A percentile compares a stretch with the other conserved stretches of the same genome.
Evolutionary conservation across 192 early-diverging fungal species (phyloP).

Genomic region (Coemansia erecta): DNA sequence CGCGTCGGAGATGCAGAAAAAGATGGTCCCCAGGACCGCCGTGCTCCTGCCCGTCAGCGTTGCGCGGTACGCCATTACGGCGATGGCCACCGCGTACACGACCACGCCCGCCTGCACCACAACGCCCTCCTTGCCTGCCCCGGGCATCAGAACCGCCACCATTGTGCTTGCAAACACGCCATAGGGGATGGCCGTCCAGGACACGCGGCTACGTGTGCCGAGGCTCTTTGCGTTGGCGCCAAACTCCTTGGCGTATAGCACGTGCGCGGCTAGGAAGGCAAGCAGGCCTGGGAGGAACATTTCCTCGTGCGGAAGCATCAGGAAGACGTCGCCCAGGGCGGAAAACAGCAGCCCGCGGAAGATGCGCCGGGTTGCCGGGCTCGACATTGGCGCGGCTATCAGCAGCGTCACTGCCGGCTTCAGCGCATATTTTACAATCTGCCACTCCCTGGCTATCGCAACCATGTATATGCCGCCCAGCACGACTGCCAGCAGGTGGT

Average conservation of each 20-base stretch:
- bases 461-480: slow-evolving; percentile 23
- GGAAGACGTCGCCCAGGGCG: slow-evolving; percentile 27
- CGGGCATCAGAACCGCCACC: slow-evolving; percentile 17
- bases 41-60: slow-evolving; percentile 18
- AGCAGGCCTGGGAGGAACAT: slow-evolving; percentile 42
- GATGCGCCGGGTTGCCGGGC: background rate
- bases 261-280: slow-evolving; percentile 40
- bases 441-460: slow-evolving; percentile 17
- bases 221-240: background rate
- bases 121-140: slow-evolving; percentile 19
- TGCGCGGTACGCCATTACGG: slow-evolving; percentile 38
- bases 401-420: slow-evolving; percentile 45
- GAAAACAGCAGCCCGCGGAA: slow-evolving; percentile 36
- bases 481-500: slow-evolving; percentile 12
- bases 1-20: slow-evolving; percentile 49
- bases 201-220: background rate
- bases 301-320: slow-evolving; percentile 32
- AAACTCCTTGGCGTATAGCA: slow-evolving; percentile 29
- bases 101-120: slow-evolving; percentile 38
- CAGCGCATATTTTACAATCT: slow-evolving; percentile 23
- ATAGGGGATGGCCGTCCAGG: slow-evolving; percentile 26
- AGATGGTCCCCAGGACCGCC: slow-evolving; percentile 27
- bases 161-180: slow-evolving; percentile 24
- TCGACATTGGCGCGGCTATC: slow-evolving; percentile 23
- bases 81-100: slow-evolving; percentile 29